Conservation (phyloP, 257 asterid species). For the Mitragyna speciosa region DNA sequence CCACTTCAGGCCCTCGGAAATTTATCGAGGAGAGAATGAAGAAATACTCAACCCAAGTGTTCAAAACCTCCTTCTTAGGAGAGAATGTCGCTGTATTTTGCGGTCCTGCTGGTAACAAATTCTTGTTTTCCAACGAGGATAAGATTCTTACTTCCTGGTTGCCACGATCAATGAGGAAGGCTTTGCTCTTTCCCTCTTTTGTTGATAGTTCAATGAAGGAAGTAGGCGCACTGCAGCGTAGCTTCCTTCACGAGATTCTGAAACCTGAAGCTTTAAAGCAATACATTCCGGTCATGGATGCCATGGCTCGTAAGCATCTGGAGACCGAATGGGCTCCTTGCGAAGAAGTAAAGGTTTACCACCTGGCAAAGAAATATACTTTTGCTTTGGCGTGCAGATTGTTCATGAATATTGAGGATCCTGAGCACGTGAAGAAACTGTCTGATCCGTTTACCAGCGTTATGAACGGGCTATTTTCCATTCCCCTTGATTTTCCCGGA, state of each 20-base stretch:
- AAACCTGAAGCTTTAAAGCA: slow-evolving; percentile 54
- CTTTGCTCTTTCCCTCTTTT: slow-evolving; percentile 36
- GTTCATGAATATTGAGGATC: slow-evolving; percentile 51
- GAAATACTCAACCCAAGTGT: slow-evolving; percentile 32
- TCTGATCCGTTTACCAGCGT: slow-evolving; percentile 39
- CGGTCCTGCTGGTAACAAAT: slow-evolving; percentile 37
- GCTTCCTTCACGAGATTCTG: slow-evolving; percentile 5
- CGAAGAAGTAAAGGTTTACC: slow-evolving; percentile 31
- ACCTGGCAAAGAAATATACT: slow-evolving; percentile 41
- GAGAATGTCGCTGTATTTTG: slow-evolving; percentile 37
- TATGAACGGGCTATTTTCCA: slow-evolving; percentile 43
- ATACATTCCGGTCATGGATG: slow-evolving; percentile 48
- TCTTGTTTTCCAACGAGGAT: slow-evolving; percentile 53
- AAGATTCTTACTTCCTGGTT: slow-evolving; percentile 51
- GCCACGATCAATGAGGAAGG: slow-evolving; percentile 44
- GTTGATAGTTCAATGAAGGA: slow-evolving; percentile 41
- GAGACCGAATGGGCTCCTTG: slow-evolving; percentile 41
- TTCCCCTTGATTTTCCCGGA: slow-evolving; percentile 52
- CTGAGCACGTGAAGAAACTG: slow-evolving; percentile 33
- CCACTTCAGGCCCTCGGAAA: slow-evolving; percentile 45
- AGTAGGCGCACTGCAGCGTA: slow-evolving; percentile 16
- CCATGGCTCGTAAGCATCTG: slow-evolving; percentile 40
- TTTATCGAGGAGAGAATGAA: slow-evolving; percentile 45
- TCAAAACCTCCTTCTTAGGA: slow-evolving; percentile 39
- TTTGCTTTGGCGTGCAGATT: slow-evolving; percentile 48